Evolutionary conservation across 768 basidiomycete species (phyloP).

Genomic region (Boletus eberwhitei): DNA sequence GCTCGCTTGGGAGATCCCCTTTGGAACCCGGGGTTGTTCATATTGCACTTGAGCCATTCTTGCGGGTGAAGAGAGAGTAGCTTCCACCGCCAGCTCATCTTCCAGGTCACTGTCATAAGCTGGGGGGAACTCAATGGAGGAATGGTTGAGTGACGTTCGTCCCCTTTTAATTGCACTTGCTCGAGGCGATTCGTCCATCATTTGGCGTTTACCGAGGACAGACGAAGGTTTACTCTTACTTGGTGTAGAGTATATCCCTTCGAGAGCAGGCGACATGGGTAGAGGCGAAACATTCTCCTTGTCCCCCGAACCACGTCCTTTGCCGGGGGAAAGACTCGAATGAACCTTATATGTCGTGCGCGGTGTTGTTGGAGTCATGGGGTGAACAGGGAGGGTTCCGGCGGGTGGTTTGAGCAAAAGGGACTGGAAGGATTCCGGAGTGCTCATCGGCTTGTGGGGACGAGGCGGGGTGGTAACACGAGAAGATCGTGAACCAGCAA

Average conservation of each 20-base stretch:
- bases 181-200: conserved; percentile 35
- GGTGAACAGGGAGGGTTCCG: conserved; percentile 25
- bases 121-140: conserved; percentile 30
- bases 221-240: conserved; percentile 20
- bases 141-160: conserved; percentile 29
- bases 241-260: conserved; percentile 43
- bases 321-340: conserved; percentile 34
- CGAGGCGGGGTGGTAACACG: conserved; percentile 34
- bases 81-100: conserved; percentile 29
- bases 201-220: conserved; percentile 45
- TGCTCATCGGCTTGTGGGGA: conserved; percentile 34
- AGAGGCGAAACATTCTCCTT: conserved; percentile 63
- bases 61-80: conserved; percentile 19
- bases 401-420: conserved; percentile 27
- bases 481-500: conserved; percentile 11
- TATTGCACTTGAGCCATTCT: conserved; percentile 5
- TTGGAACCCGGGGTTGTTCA: neutral
- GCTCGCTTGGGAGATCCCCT: conserved; percentile 3
- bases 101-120: conserved; percentile 27
- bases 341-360: conserved; percentile 21
- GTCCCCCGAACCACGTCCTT: conserved; percentile 37
- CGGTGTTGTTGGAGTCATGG: conserved; percentile 33
- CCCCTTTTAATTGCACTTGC: conserved; percentile 27
- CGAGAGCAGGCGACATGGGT: conserved; percentile 37
- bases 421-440: conserved; percentile 32